Percentiles rank a stretch among this genome's conserved stretches.
Evolutionary conservation across 352 stramenopile genomes (phyloP).

Genomic region (Phytophthora constricta): DNA sequence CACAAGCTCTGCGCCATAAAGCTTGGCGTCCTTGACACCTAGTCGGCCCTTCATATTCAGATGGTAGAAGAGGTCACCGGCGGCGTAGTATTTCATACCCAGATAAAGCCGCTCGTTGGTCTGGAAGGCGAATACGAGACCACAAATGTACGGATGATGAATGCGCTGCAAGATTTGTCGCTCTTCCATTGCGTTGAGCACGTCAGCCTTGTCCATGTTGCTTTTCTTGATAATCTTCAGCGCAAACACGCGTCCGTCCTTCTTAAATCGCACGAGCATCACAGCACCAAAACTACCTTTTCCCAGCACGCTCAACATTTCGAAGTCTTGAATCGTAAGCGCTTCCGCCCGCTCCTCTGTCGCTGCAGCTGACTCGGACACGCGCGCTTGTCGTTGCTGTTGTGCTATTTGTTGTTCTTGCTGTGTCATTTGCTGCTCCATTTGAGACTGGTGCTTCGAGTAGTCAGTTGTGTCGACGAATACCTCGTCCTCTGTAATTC

Average conservation of each 20-base stretch:
- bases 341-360: conserved; percentile 42
- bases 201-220: conserved; percentile 87
- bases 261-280: conserved; percentile 91
- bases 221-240: conserved; percentile 93
- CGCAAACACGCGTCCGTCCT: conserved; percentile 87
- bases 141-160: conserved; percentile 90
- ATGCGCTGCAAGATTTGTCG: conserved; percentile 90
- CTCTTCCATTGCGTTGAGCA: conserved; percentile 90
- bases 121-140: conserved; percentile 89
- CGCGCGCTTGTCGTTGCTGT: conserved; percentile 13
- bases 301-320: conserved; percentile 89
- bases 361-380: conserved; percentile 12
- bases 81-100: conserved; percentile 92
- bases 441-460: conserved; percentile 37
- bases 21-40: conserved; percentile 61
- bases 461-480: conserved; percentile 46
- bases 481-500: conserved; percentile 43
- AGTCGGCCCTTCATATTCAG: conserved; percentile 84
- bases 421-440: conserved; percentile 29
- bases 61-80: conserved; percentile 89
- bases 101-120: conserved; percentile 89
- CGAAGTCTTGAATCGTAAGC: conserved; percentile 91
- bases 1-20: conserved; percentile 88
- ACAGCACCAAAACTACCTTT: conserved; percentile 89
- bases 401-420: conserved; percentile 21